Base-by-base conservation (phyloP, 495 filamentous ascomycete genomes). In the Pyronema domesticum region DNA sequence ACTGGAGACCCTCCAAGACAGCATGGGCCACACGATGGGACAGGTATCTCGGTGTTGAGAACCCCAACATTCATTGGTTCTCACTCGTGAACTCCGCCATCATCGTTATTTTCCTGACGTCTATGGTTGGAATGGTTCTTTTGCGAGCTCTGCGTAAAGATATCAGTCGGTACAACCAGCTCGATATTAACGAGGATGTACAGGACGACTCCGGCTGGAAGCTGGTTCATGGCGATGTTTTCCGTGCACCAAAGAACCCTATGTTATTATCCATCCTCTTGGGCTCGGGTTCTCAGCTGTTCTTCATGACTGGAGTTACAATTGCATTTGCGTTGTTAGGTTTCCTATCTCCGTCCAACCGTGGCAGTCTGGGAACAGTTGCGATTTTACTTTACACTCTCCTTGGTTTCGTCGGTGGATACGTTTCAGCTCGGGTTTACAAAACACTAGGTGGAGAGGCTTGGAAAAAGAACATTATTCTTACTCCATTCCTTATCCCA, bases 201-300 rank as follows among this genome's bases (percentile, higher is more conserved):
- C 88, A 95, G 65, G 91, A 98, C 66, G 91, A 98, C 68, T 94
- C 87, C 5, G 91, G 91, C 37, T 98, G 91, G 91, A 98, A 98
- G 70, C 72, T 98, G 44, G 89, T 98, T 0, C 91, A 98, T 61
- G 91, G 91, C 44, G 91, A 98, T 68, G 89, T 98, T 40, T 98
- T 98, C 74, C 80, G 91, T 42, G 79, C 85, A 9, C 91, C 91
- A 5, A 76, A 78, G 54, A 79, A 84, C 52, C 83, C 88, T 0
- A 73, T 98, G 43, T 71, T 95, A 6, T 75, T 98, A 17, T 85
- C 86, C 65, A 73, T 98, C 11, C 75, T 98, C 62, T 75, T 95
- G 47, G 91, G 91, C 36, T 96, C 91, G 65, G 91, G 91, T 19
- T 84, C 86, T 37, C 91, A 98, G 69, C 76, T 98, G 10, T 95